A percentile compares a stretch with the other conserved stretches of the same genome.
Conservation (phyloP, 768 basidiomycete species). For the Favolaschia claudopus region DNA sequence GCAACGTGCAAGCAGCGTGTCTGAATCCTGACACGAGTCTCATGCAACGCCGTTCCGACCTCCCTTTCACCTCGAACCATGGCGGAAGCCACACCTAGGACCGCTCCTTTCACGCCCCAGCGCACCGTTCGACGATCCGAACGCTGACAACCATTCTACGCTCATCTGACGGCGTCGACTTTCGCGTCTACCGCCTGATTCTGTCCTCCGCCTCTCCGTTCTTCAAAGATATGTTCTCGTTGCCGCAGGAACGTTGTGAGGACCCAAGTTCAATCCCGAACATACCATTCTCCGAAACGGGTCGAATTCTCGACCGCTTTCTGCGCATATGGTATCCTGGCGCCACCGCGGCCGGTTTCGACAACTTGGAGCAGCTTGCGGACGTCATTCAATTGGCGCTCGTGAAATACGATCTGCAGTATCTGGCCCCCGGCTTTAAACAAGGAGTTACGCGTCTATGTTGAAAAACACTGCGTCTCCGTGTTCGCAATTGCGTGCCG, state of each 20-base stretch:
- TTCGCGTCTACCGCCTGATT: neutral
- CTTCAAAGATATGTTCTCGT: neutral
- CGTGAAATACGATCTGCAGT: neutral
- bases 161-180: neutral
- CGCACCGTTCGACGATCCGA: neutral
- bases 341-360: neutral
- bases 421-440: neutral
- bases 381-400: neutral
- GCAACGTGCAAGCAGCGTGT: no score
- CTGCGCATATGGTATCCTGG: conserved; percentile 7
- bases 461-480: neutral
- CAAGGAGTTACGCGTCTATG: no score
- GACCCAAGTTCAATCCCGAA: neutral
- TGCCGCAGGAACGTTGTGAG: conserved; percentile 11
- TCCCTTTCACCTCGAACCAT: no score
- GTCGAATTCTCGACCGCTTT: neutral
- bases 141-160: neutral
- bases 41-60: no score
- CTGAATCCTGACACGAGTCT: no score
- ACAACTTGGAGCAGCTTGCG: neutral
- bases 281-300: neutral
- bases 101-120: no score
- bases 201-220: neutral
- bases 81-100: no score
- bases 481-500: no score